Percentiles rank a stretch among this genome's conserved stretches.
These are phyloP conservation scores for Crithidia bombi DNA, from an alignment of 208 protist genomes.

Conservation along the genomic window DNA sequence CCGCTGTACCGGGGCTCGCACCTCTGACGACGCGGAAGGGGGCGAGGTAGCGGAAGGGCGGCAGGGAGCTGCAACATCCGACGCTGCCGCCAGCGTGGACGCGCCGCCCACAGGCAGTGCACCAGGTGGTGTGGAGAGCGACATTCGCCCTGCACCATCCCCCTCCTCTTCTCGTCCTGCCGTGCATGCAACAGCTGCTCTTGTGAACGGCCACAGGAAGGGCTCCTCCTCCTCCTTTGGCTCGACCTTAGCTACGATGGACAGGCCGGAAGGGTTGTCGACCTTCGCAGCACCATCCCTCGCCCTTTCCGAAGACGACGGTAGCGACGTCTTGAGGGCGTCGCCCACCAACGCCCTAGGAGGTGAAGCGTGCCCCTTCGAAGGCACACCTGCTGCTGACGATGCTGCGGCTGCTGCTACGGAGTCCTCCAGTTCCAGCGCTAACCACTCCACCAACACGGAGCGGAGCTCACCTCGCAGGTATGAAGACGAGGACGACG, in stretches of 20 bases:
- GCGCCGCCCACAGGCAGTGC: background rate
- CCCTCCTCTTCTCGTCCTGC: too few relatives aligned
- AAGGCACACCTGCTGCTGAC: too few relatives aligned
- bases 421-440: background rate
- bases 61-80: background rate
- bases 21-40: background rate
- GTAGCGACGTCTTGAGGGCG: too few relatives aligned
- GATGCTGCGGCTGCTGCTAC: background rate
- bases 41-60: background rate
- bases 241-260: too few relatives aligned
- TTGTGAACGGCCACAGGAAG: background rate
- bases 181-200: background rate
- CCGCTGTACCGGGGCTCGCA: background rate
- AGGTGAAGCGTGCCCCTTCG: background rate
- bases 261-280: too few relatives aligned
- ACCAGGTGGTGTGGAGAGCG: too few relatives aligned
- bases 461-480: background rate
- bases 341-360: too few relatives aligned
- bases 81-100: background rate
- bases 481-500: background rate
- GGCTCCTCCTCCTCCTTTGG: background rate
- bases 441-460: conserved; percentile 7
- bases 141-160: too few relatives aligned
- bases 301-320: too few relatives aligned
- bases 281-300: too few relatives aligned